A percentile compares a stretch with the other conserved stretches of the same genome.
These are phyloP conservation scores for Penicillium daleae DNA, from an alignment of 495 filamentous ascomycete genomes.

Conservation along the genomic window DNA sequence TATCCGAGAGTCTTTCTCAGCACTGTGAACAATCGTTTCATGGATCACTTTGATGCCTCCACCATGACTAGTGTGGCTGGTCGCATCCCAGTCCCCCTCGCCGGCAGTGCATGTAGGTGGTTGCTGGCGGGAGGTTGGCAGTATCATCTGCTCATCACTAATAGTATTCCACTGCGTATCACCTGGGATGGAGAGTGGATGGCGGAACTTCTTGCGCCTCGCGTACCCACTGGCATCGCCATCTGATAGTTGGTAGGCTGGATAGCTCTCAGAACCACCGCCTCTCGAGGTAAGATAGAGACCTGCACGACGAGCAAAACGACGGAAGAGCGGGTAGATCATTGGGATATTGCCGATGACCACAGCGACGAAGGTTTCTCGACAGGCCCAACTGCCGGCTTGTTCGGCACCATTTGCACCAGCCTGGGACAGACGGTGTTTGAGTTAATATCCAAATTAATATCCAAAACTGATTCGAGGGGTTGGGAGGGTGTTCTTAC, in stretches of 20 bases:
- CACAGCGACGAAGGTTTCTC: slow-evolving; percentile 65
- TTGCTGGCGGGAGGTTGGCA: slow-evolving; percentile 33
- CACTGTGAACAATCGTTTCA: slow-evolving; percentile 37
- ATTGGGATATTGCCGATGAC: slow-evolving; percentile 64
- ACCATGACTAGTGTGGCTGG: slow-evolving; percentile 29
- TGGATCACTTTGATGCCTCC: slow-evolving; percentile 36
- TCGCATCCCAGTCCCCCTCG: slow-evolving; percentile 31
- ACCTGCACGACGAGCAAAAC: slow-evolving; percentile 38
- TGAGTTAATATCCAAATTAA: no score
- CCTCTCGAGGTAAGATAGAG: slow-evolving; percentile 30
- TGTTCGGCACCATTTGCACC: slow-evolving; percentile 54
- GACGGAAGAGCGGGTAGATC: slow-evolving; percentile 57
- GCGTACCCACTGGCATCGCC: slow-evolving; percentile 26
- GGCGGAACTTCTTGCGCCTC: slow-evolving; percentile 40
- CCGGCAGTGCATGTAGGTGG: slow-evolving; percentile 32
- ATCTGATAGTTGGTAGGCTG: slow-evolving; percentile 37
- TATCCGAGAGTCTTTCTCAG: slow-evolving; percentile 18
- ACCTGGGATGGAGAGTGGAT: slow-evolving; percentile 44
- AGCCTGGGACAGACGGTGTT: slow-evolving; percentile 27
- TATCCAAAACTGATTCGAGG: no score
- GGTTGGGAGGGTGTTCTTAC: slow-evolving; percentile 32
- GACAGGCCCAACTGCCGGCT: slow-evolving; percentile 64
- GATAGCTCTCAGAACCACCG: slow-evolving; percentile 22
- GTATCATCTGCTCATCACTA: slow-evolving; percentile 47
- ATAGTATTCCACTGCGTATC: slow-evolving; percentile 44